A percentile compares a stretch with the other conserved stretches of the same genome.
These are phyloP conservation scores for Hypoxylon sp. DNA, from an alignment of 2,329 filamentous ascomycete genomes.

Conservation along the genomic window DNA sequence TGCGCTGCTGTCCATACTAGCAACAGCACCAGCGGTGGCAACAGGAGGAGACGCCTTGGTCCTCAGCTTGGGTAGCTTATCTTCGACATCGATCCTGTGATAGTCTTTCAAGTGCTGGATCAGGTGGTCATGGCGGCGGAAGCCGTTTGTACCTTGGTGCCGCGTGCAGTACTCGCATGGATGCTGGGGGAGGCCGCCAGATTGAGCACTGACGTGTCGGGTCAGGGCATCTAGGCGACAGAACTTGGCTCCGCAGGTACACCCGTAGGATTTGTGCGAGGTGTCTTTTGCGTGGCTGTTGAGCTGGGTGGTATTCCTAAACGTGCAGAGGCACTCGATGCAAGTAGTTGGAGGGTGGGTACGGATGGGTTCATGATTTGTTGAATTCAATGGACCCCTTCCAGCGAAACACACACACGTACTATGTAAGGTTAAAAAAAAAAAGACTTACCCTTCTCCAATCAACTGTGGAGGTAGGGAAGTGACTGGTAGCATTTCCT, in stretches of 20 bases:
- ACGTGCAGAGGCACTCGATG: neutral
- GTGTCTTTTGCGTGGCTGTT: constrained; percentile 13
- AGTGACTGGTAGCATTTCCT: neutral
- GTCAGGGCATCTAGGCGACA: constrained; percentile 6
- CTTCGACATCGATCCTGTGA: constrained; percentile 2
- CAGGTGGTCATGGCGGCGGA: constrained; percentile 18
- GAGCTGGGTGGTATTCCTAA: constrained; percentile 1
- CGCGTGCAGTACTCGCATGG: constrained; percentile 12
- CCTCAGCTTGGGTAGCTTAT: neutral
- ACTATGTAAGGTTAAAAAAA: too few species aligned
- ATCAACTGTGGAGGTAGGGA: neutral
- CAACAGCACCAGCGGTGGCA: too few species aligned
- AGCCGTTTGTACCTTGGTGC: constrained; percentile 6
- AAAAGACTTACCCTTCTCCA: constrained; percentile 11
- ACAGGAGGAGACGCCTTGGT: neutral
- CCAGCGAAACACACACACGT: too few species aligned
- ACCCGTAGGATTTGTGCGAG: constrained; percentile 11
- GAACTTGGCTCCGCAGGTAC: neutral
- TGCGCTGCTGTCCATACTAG: too few species aligned
- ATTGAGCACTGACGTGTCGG: constrained; percentile 3
- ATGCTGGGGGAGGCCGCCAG: neutral
- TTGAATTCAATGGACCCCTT: too few species aligned
- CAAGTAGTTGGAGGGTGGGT: neutral
- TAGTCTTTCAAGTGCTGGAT: constrained; percentile 11
- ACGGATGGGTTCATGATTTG: neutral